Percentiles rank a stretch among this genome's conserved stretches.
Conservation (phyloP, 2,329 filamentous ascomycete genomes). For the Colletotrichum euphorbiae region DNA sequence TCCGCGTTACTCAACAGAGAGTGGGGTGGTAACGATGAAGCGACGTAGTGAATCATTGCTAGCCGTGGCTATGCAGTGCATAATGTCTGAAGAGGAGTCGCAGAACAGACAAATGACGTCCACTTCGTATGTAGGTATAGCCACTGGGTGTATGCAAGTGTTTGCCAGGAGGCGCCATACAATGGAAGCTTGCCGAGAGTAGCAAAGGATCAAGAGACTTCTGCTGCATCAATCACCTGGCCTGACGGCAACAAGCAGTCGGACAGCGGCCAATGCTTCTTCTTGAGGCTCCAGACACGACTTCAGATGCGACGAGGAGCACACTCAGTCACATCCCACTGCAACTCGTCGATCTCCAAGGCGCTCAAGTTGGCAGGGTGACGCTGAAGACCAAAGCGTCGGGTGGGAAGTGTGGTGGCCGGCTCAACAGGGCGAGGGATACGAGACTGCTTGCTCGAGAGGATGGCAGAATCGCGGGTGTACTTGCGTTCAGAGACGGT, state of each 20-base stretch:
- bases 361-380: constrained; percentile 43
- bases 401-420: constrained; percentile 41
- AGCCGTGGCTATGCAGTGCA: background rate
- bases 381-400: constrained; percentile 44
- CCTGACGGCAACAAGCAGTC: background rate
- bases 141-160: background rate
- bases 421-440: constrained; percentile 42
- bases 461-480: constrained; percentile 9
- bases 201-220: background rate
- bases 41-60: background rate
- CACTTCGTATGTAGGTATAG: background rate
- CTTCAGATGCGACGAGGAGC: constrained; percentile 13
- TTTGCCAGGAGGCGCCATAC: background rate
- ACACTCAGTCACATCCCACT: constrained; percentile 42
- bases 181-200: background rate
- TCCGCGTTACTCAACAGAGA: constrained; percentile 21
- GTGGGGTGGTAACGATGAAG: background rate
- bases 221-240: constrained; percentile 10
- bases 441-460: constrained; percentile 34
- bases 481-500: constrained; percentile 7
- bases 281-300: constrained; percentile 1
- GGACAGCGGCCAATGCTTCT: background rate
- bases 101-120: background rate
- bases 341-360: constrained; percentile 51
- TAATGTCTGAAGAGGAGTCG: background rate